Evolutionary conservation across 495 filamentous ascomycete species (phyloP).

Genomic region (Aspergillus sclerotioniger): DNA sequence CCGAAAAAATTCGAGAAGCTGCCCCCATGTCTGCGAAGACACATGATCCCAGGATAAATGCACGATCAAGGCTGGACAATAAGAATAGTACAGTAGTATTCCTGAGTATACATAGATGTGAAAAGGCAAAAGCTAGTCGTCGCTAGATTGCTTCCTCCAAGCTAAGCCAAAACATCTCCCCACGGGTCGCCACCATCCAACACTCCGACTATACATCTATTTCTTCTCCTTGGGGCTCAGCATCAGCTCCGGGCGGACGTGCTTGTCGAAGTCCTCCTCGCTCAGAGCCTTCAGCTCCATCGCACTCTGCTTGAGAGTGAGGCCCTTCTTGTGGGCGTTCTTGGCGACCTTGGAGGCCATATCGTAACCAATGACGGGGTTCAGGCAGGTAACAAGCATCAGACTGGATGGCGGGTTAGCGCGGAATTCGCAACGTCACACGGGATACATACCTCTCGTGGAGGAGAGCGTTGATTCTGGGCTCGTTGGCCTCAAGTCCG

Average conservation of each 20-base stretch:
- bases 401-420: conserved; percentile 56
- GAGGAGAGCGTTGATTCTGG: conserved; percentile 80
- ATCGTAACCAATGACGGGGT: conserved; percentile 98
- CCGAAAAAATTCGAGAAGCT: conserved; percentile 1
- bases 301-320: conserved; percentile 88
- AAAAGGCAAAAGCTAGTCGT: conserved; percentile 11
- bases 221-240: conserved; percentile 70
- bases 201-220: conserved; percentile 23
- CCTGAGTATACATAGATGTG: conserved; percentile 17
- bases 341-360: conserved; percentile 98
- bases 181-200: neutral
- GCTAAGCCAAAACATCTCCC: conserved; percentile 9
- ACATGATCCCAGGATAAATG: conserved; percentile 9
- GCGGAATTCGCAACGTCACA: neutral
- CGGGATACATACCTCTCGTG: conserved; percentile 67
- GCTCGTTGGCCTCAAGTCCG: conserved; percentile 89
- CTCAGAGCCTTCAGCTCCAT: conserved; percentile 90
- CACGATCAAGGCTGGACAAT: neutral
- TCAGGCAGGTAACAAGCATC: conserved; percentile 98
- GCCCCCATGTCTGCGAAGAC: too few relatives aligned
- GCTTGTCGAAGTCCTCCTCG: conserved; percentile 84
- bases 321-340: conserved; percentile 98
- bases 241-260: conserved; percentile 97
- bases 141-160: conserved; percentile 21
- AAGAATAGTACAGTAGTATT: conserved; percentile 18